Conservation (phyloP, 192 early-diverging fungal species). For the Coemansia sp. region DNA sequence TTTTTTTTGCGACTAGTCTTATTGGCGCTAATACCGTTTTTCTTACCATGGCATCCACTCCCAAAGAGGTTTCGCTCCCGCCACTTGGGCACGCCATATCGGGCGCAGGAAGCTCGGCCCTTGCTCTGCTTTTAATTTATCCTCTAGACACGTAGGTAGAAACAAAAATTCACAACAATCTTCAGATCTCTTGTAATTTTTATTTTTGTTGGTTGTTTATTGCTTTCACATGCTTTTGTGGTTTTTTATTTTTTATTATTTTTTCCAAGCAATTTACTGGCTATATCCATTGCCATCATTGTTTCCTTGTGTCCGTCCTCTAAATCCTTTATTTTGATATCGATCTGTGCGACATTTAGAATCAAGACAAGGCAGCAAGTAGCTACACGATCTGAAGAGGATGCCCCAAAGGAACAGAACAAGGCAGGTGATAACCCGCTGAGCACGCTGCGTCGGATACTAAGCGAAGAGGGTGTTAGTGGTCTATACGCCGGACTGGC, state of each 20-base stretch:
- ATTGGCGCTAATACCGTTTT: too few species aligned
- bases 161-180: background rate
- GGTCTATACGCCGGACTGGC: constrained; percentile 90
- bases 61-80: constrained; percentile 59
- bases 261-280: too few species aligned
- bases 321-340: too few species aligned
- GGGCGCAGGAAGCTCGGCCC: constrained; percentile 87
- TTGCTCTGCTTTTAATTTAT: constrained; percentile 88
- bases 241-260: background rate
- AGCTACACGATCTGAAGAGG: constrained; percentile 61
- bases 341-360: constrained; percentile 42
- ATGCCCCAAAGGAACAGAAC: constrained; percentile 57
- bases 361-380: constrained; percentile 97
- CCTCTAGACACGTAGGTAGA: constrained; percentile 78
- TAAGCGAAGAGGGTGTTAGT: constrained; percentile 75
- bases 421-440: constrained; percentile 45
- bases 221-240: background rate
- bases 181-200: too few species aligned
- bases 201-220: too few species aligned
- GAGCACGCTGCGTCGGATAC: constrained; percentile 84
- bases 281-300: too few species aligned
- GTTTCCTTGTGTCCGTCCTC: too few species aligned
- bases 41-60: background rate
- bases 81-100: constrained; percentile 91
- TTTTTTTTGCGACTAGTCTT: too few species aligned